These are phyloP conservation scores for Russula compacta DNA, from an alignment of 768 basidiomycete genomes.

Conservation along the genomic window DNA sequence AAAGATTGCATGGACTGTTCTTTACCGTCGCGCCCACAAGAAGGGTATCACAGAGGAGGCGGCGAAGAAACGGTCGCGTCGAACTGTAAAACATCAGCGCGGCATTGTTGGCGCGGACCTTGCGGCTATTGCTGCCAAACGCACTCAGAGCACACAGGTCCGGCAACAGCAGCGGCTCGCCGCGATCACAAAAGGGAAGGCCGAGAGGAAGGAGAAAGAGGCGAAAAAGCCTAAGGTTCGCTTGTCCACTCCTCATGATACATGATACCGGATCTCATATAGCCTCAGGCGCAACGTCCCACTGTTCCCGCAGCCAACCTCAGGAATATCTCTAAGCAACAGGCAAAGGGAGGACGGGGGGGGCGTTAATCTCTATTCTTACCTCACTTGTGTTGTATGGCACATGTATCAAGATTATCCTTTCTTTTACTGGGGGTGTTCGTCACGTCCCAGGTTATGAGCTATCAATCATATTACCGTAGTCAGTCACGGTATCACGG, in stretches of 20 bases:
- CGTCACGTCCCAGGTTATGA: not conserved
- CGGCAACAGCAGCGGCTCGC: slow-evolving; percentile 72
- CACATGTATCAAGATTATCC: slow-evolving; percentile 12
- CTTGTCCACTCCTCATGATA: slow-evolving; percentile 5
- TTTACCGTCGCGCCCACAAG: slow-evolving; percentile 97
- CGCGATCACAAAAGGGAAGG: slow-evolving; percentile 90
- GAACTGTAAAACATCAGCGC: slow-evolving; percentile 95
- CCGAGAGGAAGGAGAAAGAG: slow-evolving; percentile 96
- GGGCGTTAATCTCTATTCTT: slow-evolving; percentile 42
- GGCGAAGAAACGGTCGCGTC: slow-evolving; percentile 96
- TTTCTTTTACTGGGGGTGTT: not conserved
- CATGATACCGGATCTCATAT: not conserved
- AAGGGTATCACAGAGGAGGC: slow-evolving; percentile 99
- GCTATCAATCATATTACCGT: not conserved
- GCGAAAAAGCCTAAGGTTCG: slow-evolving; percentile 76
- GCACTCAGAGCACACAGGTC: slow-evolving; percentile 84
- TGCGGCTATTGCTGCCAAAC: slow-evolving; percentile 79
- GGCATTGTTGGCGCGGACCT: slow-evolving; percentile 98
- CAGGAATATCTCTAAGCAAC: slow-evolving; percentile 82
- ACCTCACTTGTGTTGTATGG: slow-evolving; percentile 3
- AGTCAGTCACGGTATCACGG: no score
- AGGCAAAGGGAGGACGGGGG: slow-evolving; percentile 87
- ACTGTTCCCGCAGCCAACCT: slow-evolving; percentile 50
- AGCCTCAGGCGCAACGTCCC: slow-evolving; percentile 43
- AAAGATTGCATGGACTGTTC: slow-evolving; percentile 96